Base-by-base conservation (phyloP, 1,139 yeast genomes). In the Meyerozyma smithsonii region DNA sequence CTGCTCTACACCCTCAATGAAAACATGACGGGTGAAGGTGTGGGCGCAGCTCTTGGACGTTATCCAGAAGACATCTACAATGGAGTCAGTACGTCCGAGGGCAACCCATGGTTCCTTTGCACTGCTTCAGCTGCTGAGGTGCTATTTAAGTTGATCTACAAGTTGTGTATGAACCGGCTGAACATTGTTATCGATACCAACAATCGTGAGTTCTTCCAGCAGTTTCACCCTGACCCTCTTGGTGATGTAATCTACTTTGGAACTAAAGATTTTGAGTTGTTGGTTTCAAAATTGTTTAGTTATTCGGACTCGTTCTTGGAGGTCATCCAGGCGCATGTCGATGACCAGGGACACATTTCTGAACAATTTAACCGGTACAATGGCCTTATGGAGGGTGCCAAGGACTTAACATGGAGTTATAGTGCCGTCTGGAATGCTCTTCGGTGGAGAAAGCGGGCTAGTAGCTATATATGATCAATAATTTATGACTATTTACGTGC, bases 41-140 rank as follows among this genome's bases (percentile, higher is more conserved):
- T 64, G 18, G 95, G 94, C 0, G 79, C 83, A 33, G 96, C 86
- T 0, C 62, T 90, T 37, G 98, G 98, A 2, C 69, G 98, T 53
- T 92, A 92, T 55, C 96, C 97, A 0, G 97, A 90, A 55, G 98
- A 92, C 61, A 62, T 84, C 10, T 92, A 92, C 59, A 85, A 90
- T 59, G 97, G 97, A 0, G 67, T 73, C 44, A 82, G 80, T 0
- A 68, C 74, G 0, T 71, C 84, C 12, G 84, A 80, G 49, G 97
- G 97, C 2, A 92, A 92, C 54, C 97, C 98, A 2, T 92, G 97
- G 98, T 90, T 90, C 56, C 74, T 92, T 44, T 73, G 94, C 17
- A 90, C 97, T 0, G 79, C 92, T 0, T 71, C 92, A 3, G 90
- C 92, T 1, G 75, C 95, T 1, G 88, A 84, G 51, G 55, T 77